Conservation (phyloP, 2,329 filamentous ascomycete species). For the Elsinoe perseae region DNA sequence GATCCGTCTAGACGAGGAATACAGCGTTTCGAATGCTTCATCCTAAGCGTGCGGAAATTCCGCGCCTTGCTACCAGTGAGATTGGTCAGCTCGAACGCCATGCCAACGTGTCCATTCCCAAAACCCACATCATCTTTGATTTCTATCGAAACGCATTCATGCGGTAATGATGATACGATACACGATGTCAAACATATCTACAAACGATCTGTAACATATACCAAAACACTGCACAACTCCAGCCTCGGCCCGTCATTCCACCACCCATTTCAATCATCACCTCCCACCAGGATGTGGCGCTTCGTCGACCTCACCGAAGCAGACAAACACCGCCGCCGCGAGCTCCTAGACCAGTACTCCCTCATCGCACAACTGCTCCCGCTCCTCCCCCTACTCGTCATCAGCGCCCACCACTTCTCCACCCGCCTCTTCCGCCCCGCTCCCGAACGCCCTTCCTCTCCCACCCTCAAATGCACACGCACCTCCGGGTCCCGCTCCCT, state of each 20-base stretch:
- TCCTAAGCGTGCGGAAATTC: not conserved
- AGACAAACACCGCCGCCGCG: constrained; percentile 44
- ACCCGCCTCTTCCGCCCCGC: constrained; percentile 18
- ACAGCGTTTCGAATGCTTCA: not conserved
- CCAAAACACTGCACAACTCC: not conserved
- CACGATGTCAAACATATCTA: not conserved
- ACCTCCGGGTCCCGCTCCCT: constrained; percentile 24
- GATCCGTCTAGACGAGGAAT: no score
- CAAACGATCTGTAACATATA: not conserved
- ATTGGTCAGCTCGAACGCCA: not conserved
- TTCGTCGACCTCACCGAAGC: constrained; percentile 45
- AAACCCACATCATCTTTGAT: not conserved
- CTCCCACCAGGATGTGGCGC: constrained; percentile 34
- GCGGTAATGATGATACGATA: not conserved
- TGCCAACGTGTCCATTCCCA: not conserved
- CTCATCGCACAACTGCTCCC: constrained; percentile 49
- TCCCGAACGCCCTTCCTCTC: constrained; percentile 38
- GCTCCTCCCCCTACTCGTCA: constrained; percentile 38
- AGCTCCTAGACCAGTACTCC: constrained; percentile 48
- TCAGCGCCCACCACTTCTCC: constrained; percentile 32
- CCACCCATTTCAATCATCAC: not conserved
- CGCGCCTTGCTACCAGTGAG: not conserved
- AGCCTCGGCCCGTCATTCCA: not conserved
- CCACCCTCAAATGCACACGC: constrained; percentile 24
- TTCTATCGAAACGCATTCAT: not conserved